phyloP scores from a whole-genome alignment of 768 basidiomycete genomes.

The Pulveroboletus ravenelii region DNA sequence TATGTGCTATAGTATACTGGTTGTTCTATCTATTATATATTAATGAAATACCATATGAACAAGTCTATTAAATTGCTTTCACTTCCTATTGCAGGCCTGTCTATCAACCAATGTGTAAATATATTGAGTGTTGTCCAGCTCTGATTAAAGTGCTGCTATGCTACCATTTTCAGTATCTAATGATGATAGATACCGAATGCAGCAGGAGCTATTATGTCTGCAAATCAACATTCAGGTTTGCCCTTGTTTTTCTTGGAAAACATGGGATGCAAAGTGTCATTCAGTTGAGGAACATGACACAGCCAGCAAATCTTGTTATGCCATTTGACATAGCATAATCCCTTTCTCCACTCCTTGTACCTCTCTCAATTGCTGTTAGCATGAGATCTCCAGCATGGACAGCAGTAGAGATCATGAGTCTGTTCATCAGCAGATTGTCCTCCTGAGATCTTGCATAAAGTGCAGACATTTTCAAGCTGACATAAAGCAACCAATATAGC shows the following conservation, averaged over 20 bases:
- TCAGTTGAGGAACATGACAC: slow-evolving; percentile 4
- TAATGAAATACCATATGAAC: slow-evolving; percentile 2
- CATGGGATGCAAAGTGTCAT: neutral
- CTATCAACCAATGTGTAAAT: neutral
- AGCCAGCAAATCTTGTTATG: slow-evolving; percentile 6
- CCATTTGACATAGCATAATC: neutral
- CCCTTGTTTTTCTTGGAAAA: neutral
- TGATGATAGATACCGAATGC: neutral
- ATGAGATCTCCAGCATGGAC: neutral
- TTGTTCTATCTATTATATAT: no score
- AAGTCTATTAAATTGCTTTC: slow-evolving; percentile 3
- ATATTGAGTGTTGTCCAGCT: neutral
- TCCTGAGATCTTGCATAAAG: neutral
- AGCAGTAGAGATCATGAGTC: neutral
- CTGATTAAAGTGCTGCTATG: neutral
- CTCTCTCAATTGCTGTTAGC: neutral
- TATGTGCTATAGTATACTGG: no score
- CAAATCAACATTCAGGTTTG: neutral
- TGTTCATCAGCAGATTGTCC: no score
- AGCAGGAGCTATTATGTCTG: neutral
- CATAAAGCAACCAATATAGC: neutral
- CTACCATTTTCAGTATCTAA: neutral
- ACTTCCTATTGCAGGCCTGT: neutral
- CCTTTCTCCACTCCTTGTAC: slow-evolving; percentile 4
- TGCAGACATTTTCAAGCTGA: neutral